phyloP scores from a whole-genome alignment of 1,284 basidiomycete genomes.

The Leccinum pallidistipes region DNA sequence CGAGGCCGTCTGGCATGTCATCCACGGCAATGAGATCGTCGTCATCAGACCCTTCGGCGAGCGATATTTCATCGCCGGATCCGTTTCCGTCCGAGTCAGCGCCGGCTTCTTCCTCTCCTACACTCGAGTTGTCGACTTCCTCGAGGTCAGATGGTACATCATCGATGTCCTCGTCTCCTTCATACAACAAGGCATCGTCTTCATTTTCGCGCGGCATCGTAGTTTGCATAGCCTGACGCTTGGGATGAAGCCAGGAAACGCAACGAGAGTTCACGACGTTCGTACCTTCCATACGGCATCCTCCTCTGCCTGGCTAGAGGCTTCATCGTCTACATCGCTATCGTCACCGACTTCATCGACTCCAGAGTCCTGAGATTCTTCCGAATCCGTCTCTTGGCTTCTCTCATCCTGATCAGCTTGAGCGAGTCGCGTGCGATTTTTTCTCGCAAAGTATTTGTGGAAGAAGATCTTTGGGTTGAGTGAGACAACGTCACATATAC shows the following conservation, averaged over 20 bases:
- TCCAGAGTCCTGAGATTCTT: conserved; percentile 28
- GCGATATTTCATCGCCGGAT: conserved; percentile 43
- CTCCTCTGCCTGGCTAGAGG: conserved; percentile 54
- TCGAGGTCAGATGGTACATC: conserved; percentile 41
- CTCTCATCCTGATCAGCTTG: conserved; percentile 36
- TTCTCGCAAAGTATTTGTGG: conserved; percentile 64
- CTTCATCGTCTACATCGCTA: conserved; percentile 40
- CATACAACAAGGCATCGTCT: conserved; percentile 43
- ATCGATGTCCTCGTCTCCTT: conserved; percentile 30
- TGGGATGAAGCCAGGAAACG: neutral
- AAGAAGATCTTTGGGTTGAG: conserved; percentile 56
- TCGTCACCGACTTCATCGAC: conserved; percentile 37
- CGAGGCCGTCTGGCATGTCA: conserved; percentile 53
- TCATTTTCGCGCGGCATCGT: conserved; percentile 64
- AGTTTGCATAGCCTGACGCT: conserved; percentile 75
- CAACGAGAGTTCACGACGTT: neutral
- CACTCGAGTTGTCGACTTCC: conserved; percentile 34
- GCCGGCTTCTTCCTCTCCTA: conserved; percentile 20
- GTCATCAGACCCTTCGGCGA: conserved; percentile 68
- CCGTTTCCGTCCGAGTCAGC: conserved; percentile 26
- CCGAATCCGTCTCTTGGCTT: conserved; percentile 35
- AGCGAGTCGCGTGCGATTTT: conserved; percentile 47
- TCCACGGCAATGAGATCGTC: conserved; percentile 64
- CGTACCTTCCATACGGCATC: conserved; percentile 83
- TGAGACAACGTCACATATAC: conserved; percentile 6